Evolutionary conservation across 192 early-diverging fungal genomes (phyloP).

Genomic region (Backusella circina): DNA sequence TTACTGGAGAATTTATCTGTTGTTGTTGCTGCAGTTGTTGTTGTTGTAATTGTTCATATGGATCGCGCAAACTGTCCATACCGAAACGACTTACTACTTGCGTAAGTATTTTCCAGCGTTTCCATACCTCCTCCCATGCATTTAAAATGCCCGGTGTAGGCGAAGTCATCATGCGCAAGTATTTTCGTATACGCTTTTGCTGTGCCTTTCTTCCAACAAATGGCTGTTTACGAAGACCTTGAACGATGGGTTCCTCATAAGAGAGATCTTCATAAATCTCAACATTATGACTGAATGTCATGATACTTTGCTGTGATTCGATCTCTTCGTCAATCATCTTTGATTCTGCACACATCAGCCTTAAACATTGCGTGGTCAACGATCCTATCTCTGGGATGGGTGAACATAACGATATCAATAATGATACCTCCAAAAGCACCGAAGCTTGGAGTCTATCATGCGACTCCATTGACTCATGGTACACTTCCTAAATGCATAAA

Average conservation of each 20-base stretch:
- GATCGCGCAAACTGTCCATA: background rate
- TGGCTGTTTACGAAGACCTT: background rate
- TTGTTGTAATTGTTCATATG: background rate
- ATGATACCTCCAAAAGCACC: slow-evolving; percentile 62
- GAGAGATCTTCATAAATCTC: slow-evolving; percentile 56
- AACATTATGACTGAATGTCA: slow-evolving; percentile 21
- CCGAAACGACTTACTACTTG: background rate
- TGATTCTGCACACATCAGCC: slow-evolving; percentile 62
- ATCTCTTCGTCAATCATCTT: slow-evolving; percentile 50
- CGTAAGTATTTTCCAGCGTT: slow-evolving; percentile 64
- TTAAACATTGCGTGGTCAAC: slow-evolving; percentile 55
- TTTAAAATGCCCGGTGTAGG: slow-evolving; percentile 71
- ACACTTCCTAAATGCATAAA: slow-evolving; percentile 22
- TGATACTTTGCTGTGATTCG: background rate
- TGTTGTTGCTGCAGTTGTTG: background rate
- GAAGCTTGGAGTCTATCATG: slow-evolving; percentile 58
- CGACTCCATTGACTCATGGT: slow-evolving; percentile 42
- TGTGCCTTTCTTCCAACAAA: slow-evolving; percentile 59
- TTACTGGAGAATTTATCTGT: background rate
- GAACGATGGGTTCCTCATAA: slow-evolving; percentile 53
- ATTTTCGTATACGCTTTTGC: slow-evolving; percentile 67
- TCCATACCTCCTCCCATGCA: slow-evolving; percentile 80
- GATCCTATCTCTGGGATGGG: slow-evolving; percentile 57
- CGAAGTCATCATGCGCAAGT: slow-evolving; percentile 54
- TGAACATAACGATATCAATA: slow-evolving; percentile 70